phyloP scores from a whole-genome alignment of 495 filamentous ascomycete species.

The Acidomyces sp. region DNA sequence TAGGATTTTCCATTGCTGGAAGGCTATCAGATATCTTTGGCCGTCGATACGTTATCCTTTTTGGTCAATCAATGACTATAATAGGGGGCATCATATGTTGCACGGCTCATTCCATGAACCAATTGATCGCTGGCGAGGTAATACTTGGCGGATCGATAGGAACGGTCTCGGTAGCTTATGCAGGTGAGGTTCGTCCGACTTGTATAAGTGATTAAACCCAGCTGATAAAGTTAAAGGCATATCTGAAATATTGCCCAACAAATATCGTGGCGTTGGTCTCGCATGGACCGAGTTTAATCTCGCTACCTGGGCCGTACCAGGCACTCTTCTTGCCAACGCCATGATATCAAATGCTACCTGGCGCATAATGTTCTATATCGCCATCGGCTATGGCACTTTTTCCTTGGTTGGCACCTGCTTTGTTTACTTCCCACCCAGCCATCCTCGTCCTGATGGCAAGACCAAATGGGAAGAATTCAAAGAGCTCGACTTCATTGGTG shows the following conservation, averaged over 20 bases:
- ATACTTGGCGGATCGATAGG: slow-evolving; percentile 15
- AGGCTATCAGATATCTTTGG: slow-evolving; percentile 12
- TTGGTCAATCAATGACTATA: slow-evolving; percentile 6
- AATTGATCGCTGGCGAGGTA: slow-evolving; percentile 15
- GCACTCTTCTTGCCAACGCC: slow-evolving; percentile 15
- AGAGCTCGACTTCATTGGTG: slow-evolving; percentile 17
- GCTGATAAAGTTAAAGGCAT: slow-evolving; percentile 1
- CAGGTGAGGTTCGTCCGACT: slow-evolving; percentile 4
- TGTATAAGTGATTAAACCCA: slow-evolving; percentile 1
- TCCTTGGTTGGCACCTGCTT: slow-evolving; percentile 8
- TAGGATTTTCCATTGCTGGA: slow-evolving; percentile 16
- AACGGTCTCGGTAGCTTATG: slow-evolving; percentile 10
- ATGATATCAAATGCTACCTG: slow-evolving; percentile 20
- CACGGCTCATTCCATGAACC: slow-evolving; percentile 17
- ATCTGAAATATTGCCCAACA: slow-evolving; percentile 17
- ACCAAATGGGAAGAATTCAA: slow-evolving; percentile 17
- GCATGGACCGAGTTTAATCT: slow-evolving; percentile 15
- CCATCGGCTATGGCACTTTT: slow-evolving; percentile 11
- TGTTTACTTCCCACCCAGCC: slow-evolving; percentile 16
- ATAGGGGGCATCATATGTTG: slow-evolving; percentile 15
- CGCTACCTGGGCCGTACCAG: slow-evolving; percentile 8
- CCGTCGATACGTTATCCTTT: slow-evolving; percentile 9
- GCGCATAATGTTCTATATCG: slow-evolving; percentile 21
- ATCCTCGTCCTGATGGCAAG: slow-evolving; percentile 9
- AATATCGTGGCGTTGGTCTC: slow-evolving; percentile 7